Conservation (phyloP, 495 filamentous ascomycete genomes). For the Sporormia fimetaria region DNA sequence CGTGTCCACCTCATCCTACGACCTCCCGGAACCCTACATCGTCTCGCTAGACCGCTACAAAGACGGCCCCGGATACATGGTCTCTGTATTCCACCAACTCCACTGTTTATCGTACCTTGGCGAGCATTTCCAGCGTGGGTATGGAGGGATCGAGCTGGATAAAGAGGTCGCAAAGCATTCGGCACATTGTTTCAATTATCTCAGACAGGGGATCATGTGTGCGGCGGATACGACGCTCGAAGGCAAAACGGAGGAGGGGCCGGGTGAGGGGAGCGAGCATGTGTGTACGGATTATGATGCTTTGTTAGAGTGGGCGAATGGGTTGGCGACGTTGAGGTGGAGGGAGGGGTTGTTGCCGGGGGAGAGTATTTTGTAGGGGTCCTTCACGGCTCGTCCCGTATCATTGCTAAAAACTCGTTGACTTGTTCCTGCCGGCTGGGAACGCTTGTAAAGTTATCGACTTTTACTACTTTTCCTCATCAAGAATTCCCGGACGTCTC, state of each 20-base stretch:
- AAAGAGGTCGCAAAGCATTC: constrained; percentile 36
- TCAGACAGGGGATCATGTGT: constrained; percentile 40
- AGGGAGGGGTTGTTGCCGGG: constrained; percentile 5
- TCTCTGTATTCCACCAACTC: constrained; percentile 43
- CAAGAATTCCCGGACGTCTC: too few species aligned
- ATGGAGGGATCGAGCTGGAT: constrained; percentile 31
- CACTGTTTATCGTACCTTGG: constrained; percentile 41
- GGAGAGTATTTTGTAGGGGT: not conserved
- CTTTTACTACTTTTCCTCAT: too few species aligned
- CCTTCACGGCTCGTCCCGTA: too few species aligned
- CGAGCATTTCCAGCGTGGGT: constrained; percentile 35
- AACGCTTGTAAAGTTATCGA: too few species aligned
- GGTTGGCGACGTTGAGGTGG: constrained; percentile 8
- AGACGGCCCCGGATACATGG: constrained; percentile 38
- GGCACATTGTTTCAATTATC: constrained; percentile 41
- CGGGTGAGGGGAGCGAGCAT: constrained; percentile 14
- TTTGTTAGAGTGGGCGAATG: constrained; percentile 19
- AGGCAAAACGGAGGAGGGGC: constrained; percentile 26
- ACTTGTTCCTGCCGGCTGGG: too few species aligned
- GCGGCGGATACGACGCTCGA: constrained; percentile 38
- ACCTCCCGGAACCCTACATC: constrained; percentile 33
- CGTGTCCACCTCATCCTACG: constrained; percentile 21
- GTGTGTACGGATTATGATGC: constrained; percentile 18
- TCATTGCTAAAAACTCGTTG: too few species aligned
- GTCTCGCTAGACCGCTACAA: constrained; percentile 26